These are phyloP conservation scores for Leccinum longicurvipes DNA, from an alignment of 768 basidiomycete genomes.

Conservation along the genomic window DNA sequence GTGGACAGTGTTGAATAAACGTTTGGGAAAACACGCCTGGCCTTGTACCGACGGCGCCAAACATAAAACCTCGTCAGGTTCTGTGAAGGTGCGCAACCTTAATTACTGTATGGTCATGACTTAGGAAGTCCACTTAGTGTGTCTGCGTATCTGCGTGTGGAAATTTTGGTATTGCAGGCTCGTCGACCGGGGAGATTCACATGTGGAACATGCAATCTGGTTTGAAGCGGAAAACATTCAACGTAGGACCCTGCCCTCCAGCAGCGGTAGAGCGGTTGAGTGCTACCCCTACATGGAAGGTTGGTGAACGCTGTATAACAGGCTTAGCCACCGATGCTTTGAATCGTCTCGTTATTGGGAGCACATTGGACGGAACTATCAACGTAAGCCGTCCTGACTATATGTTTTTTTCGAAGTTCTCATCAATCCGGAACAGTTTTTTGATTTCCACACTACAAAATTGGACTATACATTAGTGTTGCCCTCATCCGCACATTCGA, in stretches of 20 bases:
- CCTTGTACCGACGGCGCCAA: conserved; percentile 49
- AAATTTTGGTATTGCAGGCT: conserved; percentile 88
- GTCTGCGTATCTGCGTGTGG: conserved; percentile 93
- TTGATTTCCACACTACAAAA: conserved; percentile 88
- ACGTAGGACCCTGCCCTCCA: conserved; percentile 59
- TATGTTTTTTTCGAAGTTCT: background rate
- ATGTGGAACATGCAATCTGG: conserved; percentile 99
- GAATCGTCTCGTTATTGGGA: conserved; percentile 76
- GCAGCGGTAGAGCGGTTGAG: conserved; percentile 47
- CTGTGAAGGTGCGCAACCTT: conserved; percentile 58
- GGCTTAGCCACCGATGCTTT: conserved; percentile 85
- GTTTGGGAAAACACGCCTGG: conserved; percentile 72
- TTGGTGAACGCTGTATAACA: conserved; percentile 59
- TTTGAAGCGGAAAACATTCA: conserved; percentile 73
- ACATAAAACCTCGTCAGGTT: conserved; percentile 51
- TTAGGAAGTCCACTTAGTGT: conserved; percentile 41
- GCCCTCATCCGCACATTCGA: conserved; percentile 64
- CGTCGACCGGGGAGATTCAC: conserved; percentile 72
- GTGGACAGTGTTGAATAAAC: conserved; percentile 85
- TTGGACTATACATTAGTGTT: conserved; percentile 65
- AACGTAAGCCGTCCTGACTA: conserved; percentile 54
- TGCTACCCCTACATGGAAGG: conserved; percentile 37
- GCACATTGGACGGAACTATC: conserved; percentile 84
- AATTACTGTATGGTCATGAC: too few species aligned
- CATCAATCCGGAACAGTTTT: conserved; percentile 60